These are phyloP conservation scores for Hyphochytrium catenoides DNA, from an alignment of 352 stramenopile species.

Conservation along the genomic window DNA sequence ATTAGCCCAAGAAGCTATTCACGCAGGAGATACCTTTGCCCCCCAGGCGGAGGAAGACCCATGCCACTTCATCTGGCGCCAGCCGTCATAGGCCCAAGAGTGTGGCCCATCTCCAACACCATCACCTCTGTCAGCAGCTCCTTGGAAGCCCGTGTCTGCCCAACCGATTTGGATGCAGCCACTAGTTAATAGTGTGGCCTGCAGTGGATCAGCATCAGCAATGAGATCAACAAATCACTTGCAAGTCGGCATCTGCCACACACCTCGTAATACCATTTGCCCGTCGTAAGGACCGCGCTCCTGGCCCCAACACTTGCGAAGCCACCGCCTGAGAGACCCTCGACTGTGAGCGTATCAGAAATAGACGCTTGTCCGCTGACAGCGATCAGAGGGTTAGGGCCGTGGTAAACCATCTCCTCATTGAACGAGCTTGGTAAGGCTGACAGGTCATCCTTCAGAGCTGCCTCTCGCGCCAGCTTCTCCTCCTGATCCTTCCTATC, in stretches of 20 bases:
- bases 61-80: conserved; percentile 72
- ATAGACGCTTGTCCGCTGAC: conserved; percentile 63
- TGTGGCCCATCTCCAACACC: conserved; percentile 69
- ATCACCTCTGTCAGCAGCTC: conserved; percentile 57
- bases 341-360: conserved; percentile 52
- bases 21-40: conserved; percentile 7
- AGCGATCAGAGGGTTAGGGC: conserved; percentile 41
- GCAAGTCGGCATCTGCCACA: neutral
- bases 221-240: neutral
- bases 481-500: conserved; percentile 54
- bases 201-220: conserved; percentile 73
- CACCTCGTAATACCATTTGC: conserved; percentile 21
- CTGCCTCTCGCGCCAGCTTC: conserved; percentile 10
- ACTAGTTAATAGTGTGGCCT: conserved; percentile 67
- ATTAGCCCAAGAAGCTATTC: no score
- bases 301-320: conserved; percentile 57
- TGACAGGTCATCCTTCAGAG: neutral
- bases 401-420: conserved; percentile 1
- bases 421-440: neutral
- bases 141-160: conserved; percentile 63
- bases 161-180: conserved; percentile 82
- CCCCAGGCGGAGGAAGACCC: conserved; percentile 53
- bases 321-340: conserved; percentile 47
- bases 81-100: conserved; percentile 80
- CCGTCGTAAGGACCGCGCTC: conserved; percentile 40